Evolutionary conservation across 768 basidiomycete genomes (phyloP), one percentile per base, ranked within the genome.

Genomic region (Podaxis sp.): DNA sequence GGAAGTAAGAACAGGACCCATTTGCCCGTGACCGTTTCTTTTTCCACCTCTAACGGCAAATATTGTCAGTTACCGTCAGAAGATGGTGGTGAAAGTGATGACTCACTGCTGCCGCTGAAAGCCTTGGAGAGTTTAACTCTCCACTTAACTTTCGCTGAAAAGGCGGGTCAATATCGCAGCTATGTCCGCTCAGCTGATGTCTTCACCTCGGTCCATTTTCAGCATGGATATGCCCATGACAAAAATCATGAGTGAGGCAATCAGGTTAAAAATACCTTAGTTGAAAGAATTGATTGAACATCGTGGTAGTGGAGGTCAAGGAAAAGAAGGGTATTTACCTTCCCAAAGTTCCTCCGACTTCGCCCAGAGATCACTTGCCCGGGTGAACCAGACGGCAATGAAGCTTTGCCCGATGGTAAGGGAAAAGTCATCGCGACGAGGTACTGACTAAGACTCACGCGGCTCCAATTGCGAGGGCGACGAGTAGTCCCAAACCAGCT

Each of bases 191-290:
- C 13, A 44, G 49, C 15, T n/a, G 20, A 20, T 24, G n/a, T 28
- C 57, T 70, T 50, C 69, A 79, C 81, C 82, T 70, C 89, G 82
- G 74, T 99, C 96, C 85, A 99, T 88, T 72, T 93, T 95, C 64
- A 99, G 86, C 91, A 99, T 96, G 38, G 90, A 89, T 41, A 98
- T 70, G 2, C 93, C 95, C 94, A 98, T 96, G 71, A 90, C 80
- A 73, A 95, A 93, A 70, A 97, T 95, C 83, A 97, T 86, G 68
- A 93, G 61, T 11, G 86, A 73, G 0, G 90, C 90, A 58, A 93
- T 80, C 60, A 92, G 74, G 66, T 86, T 77, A 70, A 91, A 93
- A 64, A 86, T 80, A 28, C 87, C 89, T 91, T 44, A 17, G 64
- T 13, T n/a, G 12, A 51, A 30, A 46, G 33, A 46, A 49, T 40